Evolutionary conservation across 495 filamentous ascomycete genomes (phyloP).

Genomic region (Penicillium cosmopolitanum): DNA sequence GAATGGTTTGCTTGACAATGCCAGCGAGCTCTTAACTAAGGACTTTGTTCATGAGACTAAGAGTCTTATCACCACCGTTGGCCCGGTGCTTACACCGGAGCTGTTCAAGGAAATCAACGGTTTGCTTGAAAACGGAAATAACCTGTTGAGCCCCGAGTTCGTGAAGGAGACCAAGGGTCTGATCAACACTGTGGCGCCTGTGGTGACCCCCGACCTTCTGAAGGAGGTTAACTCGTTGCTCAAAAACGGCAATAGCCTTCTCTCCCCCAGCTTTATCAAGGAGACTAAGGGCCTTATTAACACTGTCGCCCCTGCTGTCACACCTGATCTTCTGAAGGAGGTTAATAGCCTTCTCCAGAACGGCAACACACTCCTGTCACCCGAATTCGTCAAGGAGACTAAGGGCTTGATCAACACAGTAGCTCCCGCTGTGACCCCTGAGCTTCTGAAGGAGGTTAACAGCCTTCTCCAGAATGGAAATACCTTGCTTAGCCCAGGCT

Average conservation of each 20-base stretch:
- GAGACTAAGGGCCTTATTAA: slow-evolving; percentile 41
- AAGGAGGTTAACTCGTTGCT: slow-evolving; percentile 43
- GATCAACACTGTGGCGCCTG: slow-evolving; percentile 30
- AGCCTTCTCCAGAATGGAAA: slow-evolving; percentile 45
- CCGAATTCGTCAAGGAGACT: slow-evolving; percentile 46
- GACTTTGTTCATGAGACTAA: slow-evolving; percentile 25
- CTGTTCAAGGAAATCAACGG: slow-evolving; percentile 43
- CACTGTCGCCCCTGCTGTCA: slow-evolving; percentile 45
- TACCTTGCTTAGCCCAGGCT: slow-evolving; percentile 37
- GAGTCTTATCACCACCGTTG: slow-evolving; percentile 24
- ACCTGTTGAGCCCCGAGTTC: slow-evolving; percentile 31
- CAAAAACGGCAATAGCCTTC: slow-evolving; percentile 41
- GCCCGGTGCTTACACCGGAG: slow-evolving; percentile 37
- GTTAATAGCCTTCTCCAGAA: slow-evolving; percentile 38
- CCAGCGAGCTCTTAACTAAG: slow-evolving; percentile 31
- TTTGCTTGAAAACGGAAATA: slow-evolving; percentile 44
- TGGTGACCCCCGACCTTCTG: slow-evolving; percentile 42
- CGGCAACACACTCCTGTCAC: slow-evolving; percentile 42
- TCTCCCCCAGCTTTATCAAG: slow-evolving; percentile 41
- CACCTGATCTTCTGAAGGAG: slow-evolving; percentile 29
- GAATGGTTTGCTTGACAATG: slow-evolving; percentile 37
- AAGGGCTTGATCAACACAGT: slow-evolving; percentile 41
- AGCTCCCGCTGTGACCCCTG: slow-evolving; percentile 46
- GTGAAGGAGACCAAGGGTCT: slow-evolving; percentile 41
- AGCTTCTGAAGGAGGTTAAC: slow-evolving; percentile 46